Conservation (phyloP, 1,139 yeast genomes). For the Yamadazyma diddensiae region DNA sequence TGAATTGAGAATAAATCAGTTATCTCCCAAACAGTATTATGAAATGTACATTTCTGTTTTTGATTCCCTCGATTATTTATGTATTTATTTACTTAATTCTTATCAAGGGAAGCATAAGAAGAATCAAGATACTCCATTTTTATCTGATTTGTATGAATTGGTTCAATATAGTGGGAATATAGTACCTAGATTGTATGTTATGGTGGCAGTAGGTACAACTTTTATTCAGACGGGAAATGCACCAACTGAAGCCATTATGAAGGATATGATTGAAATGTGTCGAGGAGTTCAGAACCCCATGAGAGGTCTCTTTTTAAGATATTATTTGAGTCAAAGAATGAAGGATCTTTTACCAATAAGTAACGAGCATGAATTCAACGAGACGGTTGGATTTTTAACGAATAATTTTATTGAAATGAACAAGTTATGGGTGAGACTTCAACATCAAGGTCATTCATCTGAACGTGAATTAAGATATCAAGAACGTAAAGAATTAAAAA, state of each 20-base stretch:
- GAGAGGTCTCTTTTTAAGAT: constrained; percentile 82
- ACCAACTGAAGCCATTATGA: constrained; percentile 82
- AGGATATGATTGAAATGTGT: constrained; percentile 97
- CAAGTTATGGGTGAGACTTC: constrained; percentile 93
- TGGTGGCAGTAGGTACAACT: constrained; percentile 94
- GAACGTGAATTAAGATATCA: constrained; percentile 71
- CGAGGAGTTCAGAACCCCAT: constrained; percentile 97
- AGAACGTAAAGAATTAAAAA: constrained; percentile 87
- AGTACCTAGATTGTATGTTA: constrained; percentile 84
- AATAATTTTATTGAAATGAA: constrained; percentile 96
- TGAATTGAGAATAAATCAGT: constrained; percentile 72
- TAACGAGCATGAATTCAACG: constrained; percentile 49
- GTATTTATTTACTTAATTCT: constrained; percentile 61
- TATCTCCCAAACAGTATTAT: constrained; percentile 90
- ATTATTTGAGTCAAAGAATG: constrained; percentile 82
- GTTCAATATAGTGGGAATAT: constrained; percentile 96
- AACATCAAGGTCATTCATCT: constrained; percentile 91
- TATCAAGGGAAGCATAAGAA: constrained; percentile 46
- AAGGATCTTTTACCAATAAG: constrained; percentile 62
- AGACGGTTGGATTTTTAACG: constrained; percentile 70
- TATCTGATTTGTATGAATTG: constrained; percentile 88
- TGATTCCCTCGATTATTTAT: constrained; percentile 74
- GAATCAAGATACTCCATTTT: constrained; percentile 49
- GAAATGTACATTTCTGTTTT: constrained; percentile 84
- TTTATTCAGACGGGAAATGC: constrained; percentile 77